phyloP scores from a whole-genome alignment of 2,329 filamentous ascomycete genomes.

The Dactylonectria estremocensis region DNA sequence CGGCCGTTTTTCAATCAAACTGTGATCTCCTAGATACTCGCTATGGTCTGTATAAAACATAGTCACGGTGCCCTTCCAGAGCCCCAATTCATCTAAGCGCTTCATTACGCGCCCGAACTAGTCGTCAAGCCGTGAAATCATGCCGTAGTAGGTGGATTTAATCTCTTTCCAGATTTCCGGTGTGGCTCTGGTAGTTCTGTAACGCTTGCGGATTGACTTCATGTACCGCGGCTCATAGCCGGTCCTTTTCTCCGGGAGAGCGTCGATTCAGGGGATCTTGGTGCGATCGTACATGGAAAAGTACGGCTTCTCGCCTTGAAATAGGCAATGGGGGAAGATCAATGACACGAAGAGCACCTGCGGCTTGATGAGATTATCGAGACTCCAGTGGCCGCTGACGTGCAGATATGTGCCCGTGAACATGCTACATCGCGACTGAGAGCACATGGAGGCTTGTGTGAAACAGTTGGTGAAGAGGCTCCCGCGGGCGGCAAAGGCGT shows the following conservation, averaged over 20 bases:
- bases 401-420: slow-evolving; percentile 64
- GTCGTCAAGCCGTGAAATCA: slow-evolving; percentile 62
- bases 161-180: slow-evolving; percentile 61
- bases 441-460: slow-evolving; percentile 62
- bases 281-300: slow-evolving; percentile 62
- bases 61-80: slow-evolving; percentile 59
- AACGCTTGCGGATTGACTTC: slow-evolving; percentile 55
- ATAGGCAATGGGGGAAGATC: slow-evolving; percentile 63
- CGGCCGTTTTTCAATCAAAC: slow-evolving; percentile 65
- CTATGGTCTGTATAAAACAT: slow-evolving; percentile 64
- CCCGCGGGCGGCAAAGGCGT: slow-evolving; percentile 56
- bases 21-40: slow-evolving; percentile 63
- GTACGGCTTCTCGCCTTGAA: slow-evolving; percentile 64
- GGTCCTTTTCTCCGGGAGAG: slow-evolving; percentile 48
- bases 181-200: slow-evolving; percentile 58
- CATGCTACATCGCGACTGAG: slow-evolving; percentile 63
- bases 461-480: slow-evolving; percentile 63
- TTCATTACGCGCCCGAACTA: slow-evolving; percentile 61
- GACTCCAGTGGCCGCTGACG: slow-evolving; percentile 61
- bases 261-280: slow-evolving; percentile 39
- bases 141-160: slow-evolving; percentile 62
- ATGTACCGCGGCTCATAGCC: slow-evolving; percentile 62
- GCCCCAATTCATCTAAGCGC: slow-evolving; percentile 50
- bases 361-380: slow-evolving; percentile 64
- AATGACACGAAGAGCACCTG: slow-evolving; percentile 62